Base-by-base conservation (phyloP, 2,329 filamentous ascomycete genomes). In the Coniosporium tulheliwenetii region DNA sequence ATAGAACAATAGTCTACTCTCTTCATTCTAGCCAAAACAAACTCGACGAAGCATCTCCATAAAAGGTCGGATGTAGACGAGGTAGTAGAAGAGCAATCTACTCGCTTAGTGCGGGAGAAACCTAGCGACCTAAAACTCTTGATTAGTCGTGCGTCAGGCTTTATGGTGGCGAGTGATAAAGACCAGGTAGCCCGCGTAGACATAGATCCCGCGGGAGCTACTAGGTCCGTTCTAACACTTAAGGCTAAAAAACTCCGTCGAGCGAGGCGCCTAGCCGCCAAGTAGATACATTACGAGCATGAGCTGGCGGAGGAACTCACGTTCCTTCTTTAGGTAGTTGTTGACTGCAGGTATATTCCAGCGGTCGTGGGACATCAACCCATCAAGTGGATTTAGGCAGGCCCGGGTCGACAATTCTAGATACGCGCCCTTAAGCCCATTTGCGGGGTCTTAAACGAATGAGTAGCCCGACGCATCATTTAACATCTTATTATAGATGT, bases 1-100 rank as follows among this genome's bases (percentile, higher is more conserved):
- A 12, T 12, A 44, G 39, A 5, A 43, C 35, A 37, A 41, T 33
- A 12, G 14, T 34, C 29, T 39, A 14, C 32, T 41, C 39, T 16
- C 30, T 13, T 33, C 35, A 29, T 15, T 12, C 13, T n/a, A n/a
- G 14, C 35, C 42, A 31, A 31, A 34, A 32, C 42, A 41, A 10
- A 29, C 30, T 32, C 42, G 30, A 15, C 37, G 29, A 10, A 44
- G 33, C 39, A 44, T 41, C 13, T 36, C 26, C 12, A 32, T 32
- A 8, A 8, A 32, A 32, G 12, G 30, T 32, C 30, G 12, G 30
- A 32, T 12, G 30, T 12, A 8, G 30, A 32, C 8, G 30, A 8
- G 8, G 30, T 8, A n/a, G n/a, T n/a, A n/a, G n/a, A n/a, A n/a
- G n/a, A n/a, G n/a, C n/a, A n/a, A n/a, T n/a, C n/a, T n/a, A 32